A percentile compares a stretch with the other conserved stretches of the same genome.
phyloP scores from a whole-genome alignment of 352 stramenopile genomes.

The Globisporangium abappressorium region DNA sequence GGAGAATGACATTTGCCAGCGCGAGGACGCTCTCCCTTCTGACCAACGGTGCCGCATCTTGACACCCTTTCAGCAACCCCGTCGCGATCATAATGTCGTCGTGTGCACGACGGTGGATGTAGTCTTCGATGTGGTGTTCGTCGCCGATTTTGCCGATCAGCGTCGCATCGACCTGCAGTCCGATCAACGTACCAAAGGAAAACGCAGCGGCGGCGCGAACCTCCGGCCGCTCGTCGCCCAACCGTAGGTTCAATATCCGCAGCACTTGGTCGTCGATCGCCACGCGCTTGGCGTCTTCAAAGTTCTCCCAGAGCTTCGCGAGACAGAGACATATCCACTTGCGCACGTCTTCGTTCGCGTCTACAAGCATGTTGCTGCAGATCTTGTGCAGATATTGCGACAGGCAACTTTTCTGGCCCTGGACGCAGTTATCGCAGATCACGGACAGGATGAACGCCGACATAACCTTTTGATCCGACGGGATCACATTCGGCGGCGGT shows the following conservation, averaged over 20 bases:
- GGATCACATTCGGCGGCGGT: constrained; percentile 40
- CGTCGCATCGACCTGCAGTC: constrained; percentile 65
- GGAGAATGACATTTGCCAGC: constrained; percentile 80
- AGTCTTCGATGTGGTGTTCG: constrained; percentile 51
- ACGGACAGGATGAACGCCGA: constrained; percentile 95
- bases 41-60: constrained; percentile 83
- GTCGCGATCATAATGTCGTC: constrained; percentile 70
- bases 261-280: constrained; percentile 87
- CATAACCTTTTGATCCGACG: constrained; percentile 92
- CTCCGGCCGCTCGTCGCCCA: constrained; percentile 86
- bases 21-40: constrained; percentile 80
- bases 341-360: constrained; percentile 65
- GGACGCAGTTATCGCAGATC: constrained; percentile 91
- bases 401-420: constrained; percentile 92
- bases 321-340: constrained; percentile 92
- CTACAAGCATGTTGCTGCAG: constrained; percentile 58
- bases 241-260: constrained; percentile 68
- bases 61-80: constrained; percentile 61
- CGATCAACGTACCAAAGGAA: constrained; percentile 91
- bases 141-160: constrained; percentile 47
- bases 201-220: constrained; percentile 93
- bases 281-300: constrained; percentile 83
- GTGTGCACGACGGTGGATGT: constrained; percentile 52
- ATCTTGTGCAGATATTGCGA: constrained; percentile 88
- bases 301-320: constrained; percentile 94